Conservation (phyloP, 75 land plant genomes). For the Pinus taeda region DNA sequence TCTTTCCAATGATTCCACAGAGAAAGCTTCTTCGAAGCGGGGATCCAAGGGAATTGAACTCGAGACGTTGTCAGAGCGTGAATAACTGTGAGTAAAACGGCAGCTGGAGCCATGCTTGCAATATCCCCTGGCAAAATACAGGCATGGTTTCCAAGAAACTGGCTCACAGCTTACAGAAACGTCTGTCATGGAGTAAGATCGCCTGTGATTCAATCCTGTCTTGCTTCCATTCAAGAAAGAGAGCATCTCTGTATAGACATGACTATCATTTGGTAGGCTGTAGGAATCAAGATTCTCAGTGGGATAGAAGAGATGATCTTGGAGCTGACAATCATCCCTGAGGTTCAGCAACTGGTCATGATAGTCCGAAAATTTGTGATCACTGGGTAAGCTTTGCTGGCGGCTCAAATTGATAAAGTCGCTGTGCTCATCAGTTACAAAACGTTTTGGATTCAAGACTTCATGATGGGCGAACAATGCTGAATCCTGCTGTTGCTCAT, state of each 20-base stretch:
- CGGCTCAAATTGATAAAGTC: slow-evolving; percentile 3
- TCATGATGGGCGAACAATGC: no score
- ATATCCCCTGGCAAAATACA: slow-evolving; percentile 74
- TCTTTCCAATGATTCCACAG: slow-evolving; percentile 53
- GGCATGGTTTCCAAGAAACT: slow-evolving; percentile 56
- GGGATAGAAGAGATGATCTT: slow-evolving; percentile 9
- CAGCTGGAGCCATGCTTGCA: slow-evolving; percentile 89
- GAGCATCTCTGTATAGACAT: slow-evolving; percentile 14
- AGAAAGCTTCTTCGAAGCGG: no score
- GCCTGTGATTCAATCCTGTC: slow-evolving; percentile 11
- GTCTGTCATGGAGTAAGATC: slow-evolving; percentile 18
- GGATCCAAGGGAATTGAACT: no score
- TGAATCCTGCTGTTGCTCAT: slow-evolving; percentile 8
- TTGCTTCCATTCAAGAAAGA: slow-evolving; percentile 11
- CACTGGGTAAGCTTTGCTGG: neutral
- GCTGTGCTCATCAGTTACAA: slow-evolving; percentile 4
- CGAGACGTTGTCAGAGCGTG: neutral
- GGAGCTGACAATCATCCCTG: slow-evolving; percentile 8
- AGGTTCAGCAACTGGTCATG: neutral
- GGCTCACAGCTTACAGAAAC: slow-evolving; percentile 20
- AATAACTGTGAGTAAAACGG: slow-evolving; percentile 60
- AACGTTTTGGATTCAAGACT: no score
- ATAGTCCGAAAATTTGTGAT: slow-evolving; percentile 1
- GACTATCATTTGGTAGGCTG: slow-evolving; percentile 1
- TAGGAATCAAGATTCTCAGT: slow-evolving; percentile 22